Evolutionary conservation across 2,329 filamentous ascomycete genomes (phyloP).

Genomic region (Apiospora malaysiana): DNA sequence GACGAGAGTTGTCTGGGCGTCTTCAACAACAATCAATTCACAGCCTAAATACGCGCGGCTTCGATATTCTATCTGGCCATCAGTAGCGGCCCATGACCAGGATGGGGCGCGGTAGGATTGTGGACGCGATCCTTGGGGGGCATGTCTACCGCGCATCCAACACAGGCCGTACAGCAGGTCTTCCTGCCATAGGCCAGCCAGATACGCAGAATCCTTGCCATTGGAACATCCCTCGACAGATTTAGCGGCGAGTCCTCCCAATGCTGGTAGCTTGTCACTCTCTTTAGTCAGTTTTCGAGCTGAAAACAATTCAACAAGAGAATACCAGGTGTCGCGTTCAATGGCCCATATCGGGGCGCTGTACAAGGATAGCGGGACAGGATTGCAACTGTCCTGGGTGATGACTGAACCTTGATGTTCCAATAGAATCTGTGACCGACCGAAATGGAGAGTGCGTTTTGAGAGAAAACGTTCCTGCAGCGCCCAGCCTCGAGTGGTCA

Average conservation of each 20-base stretch:
- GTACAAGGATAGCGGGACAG: background rate
- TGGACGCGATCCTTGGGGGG: background rate
- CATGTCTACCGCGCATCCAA: background rate
- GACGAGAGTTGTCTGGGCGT: background rate
- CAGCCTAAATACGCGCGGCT: fast-evolving
- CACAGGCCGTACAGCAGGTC: background rate
- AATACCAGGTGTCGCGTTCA: background rate
- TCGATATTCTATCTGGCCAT: background rate
- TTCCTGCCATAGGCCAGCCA: background rate
- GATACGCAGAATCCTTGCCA: background rate
- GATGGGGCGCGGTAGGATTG: background rate
- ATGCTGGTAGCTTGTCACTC: background rate
- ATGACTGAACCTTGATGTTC: background rate
- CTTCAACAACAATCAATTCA: background rate
- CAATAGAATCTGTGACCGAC: background rate
- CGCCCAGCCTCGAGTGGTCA: background rate
- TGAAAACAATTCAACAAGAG: background rate
- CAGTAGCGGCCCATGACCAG: background rate
- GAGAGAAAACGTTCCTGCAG: background rate
- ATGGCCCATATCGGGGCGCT: background rate
- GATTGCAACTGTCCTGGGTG: background rate
- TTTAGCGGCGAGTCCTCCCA: background rate
- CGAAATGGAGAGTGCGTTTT: background rate
- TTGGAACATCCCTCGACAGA: too few species aligned
- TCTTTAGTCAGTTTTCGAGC: background rate